phyloP scores from a whole-genome alignment of 805 yeast species.

The Candida chilensis region DNA sequence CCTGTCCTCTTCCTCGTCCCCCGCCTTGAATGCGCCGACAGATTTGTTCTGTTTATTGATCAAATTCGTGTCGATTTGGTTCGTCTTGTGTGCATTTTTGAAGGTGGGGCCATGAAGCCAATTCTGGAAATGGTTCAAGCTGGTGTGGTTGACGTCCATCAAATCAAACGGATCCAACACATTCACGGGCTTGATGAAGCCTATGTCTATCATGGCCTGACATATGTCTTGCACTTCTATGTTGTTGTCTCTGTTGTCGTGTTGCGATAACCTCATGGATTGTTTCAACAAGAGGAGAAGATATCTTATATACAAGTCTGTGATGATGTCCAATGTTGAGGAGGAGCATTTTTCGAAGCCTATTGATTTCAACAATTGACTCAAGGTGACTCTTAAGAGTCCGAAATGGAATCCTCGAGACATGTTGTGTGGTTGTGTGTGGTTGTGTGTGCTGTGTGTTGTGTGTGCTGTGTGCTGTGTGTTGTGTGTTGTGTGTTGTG shows the following conservation, averaged over 20 bases:
- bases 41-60: no score
- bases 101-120: no score
- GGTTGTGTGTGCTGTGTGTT: no score
- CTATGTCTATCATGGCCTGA: constrained; percentile 57
- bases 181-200: constrained; percentile 51
- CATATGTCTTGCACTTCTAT: constrained; percentile 59
- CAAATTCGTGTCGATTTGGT: no score
- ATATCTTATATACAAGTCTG: constrained; percentile 67
- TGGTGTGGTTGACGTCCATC: no score
- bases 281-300: constrained; percentile 44
- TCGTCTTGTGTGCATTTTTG: no score
- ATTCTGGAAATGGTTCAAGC: no score
- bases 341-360: constrained; percentile 82
- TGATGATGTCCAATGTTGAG: constrained; percentile 59
- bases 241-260: constrained; percentile 25
- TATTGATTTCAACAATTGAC: constrained; percentile 60
- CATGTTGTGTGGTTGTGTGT: constrained; percentile 13
- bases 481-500: no score
- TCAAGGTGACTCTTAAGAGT: constrained; percentile 25
- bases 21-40: no score
- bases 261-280: constrained; percentile 38
- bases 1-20: not conserved
- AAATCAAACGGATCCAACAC: constrained; percentile 39
- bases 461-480: no score
- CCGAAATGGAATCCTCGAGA: constrained; percentile 30